Evolutionary conservation across 2,329 filamentous ascomycete genomes (phyloP).

Genomic region (Alternaria arbusti): DNA sequence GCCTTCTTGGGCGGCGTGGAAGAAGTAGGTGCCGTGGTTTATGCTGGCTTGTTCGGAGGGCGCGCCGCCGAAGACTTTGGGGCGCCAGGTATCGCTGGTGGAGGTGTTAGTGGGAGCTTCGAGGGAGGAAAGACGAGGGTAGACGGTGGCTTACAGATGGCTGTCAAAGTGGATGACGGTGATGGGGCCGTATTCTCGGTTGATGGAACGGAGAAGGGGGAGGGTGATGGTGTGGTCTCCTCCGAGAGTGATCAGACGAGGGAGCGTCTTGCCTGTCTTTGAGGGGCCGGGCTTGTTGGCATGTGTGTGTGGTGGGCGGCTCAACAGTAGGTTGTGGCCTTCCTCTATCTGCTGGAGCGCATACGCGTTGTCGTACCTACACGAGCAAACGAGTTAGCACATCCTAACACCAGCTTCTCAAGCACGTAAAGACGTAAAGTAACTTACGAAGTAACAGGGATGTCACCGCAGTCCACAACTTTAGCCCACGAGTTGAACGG

Average conservation of each 20-base stretch:
- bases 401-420: too few relatives aligned
- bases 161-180: conserved; percentile 70
- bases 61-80: conserved; percentile 85
- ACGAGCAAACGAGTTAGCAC: not conserved
- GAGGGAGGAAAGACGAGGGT: too few relatives aligned
- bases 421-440: not conserved
- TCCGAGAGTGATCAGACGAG: conserved; percentile 78
- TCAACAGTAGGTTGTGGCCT: conserved; percentile 78
- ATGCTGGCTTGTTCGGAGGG: conserved; percentile 77
- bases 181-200: conserved; percentile 71
- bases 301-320: conserved; percentile 72
- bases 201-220: conserved; percentile 63
- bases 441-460: conserved; percentile 79
- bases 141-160: conserved; percentile 55
- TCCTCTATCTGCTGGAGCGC: conserved; percentile 86
- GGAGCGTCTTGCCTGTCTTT: conserved; percentile 76
- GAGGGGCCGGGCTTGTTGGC: conserved; percentile 71
- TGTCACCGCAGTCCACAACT: conserved; percentile 82
- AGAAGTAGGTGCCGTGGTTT: conserved; percentile 92
- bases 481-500: conserved; percentile 83
- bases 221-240: conserved; percentile 67
- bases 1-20: conserved; percentile 79
- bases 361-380: conserved; percentile 79
- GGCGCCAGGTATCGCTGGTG: conserved; percentile 67
- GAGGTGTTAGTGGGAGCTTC: not conserved